phyloP scores from a whole-genome alignment of 805 yeast species.

The Kurtzmaniella fragi region DNA sequence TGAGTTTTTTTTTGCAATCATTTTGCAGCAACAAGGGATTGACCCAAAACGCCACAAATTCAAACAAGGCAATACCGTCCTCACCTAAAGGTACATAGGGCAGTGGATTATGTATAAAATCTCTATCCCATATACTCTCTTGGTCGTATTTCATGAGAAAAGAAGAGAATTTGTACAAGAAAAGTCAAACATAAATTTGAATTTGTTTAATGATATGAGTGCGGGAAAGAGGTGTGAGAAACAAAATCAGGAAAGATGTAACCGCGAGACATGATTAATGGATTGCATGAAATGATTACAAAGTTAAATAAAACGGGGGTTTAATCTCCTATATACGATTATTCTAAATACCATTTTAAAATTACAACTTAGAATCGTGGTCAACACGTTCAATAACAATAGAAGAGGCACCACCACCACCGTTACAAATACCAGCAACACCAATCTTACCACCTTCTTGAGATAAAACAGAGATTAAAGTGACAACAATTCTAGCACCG shows the following conservation, averaged over 20 bases:
- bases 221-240: too few species aligned
- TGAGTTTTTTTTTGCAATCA: neutral
- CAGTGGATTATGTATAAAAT: too few species aligned
- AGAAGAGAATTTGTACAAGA: too few species aligned
- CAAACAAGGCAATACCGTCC: slow-evolving; percentile 1
- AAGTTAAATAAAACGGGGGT: neutral
- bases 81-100: neutral
- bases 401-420: slow-evolving; percentile 99
- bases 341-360: neutral
- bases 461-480: slow-evolving; percentile 69
- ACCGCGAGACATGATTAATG: too few species aligned
- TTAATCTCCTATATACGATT: too few species aligned
- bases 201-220: too few species aligned
- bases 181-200: too few species aligned
- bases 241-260: too few species aligned
- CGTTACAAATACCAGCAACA: slow-evolving; percentile 95
- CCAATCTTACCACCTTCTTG: slow-evolving; percentile 85
- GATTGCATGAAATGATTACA: neutral
- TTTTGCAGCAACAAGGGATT: neutral
- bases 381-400: slow-evolving; percentile 72
- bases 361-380: slow-evolving; percentile 31
- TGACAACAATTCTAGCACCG: slow-evolving; percentile 92
- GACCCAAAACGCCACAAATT: slow-evolving; percentile 1
- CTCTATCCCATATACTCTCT: too few species aligned
- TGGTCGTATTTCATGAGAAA: too few species aligned